Percentiles rank a stretch among this genome's conserved stretches.
These are phyloP conservation scores for Priceomyces haplophilus DNA, from an alignment of 805 yeast species.

Conservation along the genomic window DNA sequence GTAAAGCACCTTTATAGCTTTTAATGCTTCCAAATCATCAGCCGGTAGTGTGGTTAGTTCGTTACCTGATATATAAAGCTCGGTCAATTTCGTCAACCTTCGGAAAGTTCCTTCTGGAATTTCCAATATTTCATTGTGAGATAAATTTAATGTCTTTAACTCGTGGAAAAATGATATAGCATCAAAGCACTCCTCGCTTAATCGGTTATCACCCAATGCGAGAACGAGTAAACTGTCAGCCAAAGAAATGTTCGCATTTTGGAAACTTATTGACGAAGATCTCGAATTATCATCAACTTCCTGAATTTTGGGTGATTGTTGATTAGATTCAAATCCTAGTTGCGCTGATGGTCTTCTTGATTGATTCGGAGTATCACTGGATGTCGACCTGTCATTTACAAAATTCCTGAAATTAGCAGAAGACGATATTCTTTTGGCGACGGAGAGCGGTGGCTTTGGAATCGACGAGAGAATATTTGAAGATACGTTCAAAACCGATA, in stretches of 20 bases:
- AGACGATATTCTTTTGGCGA: constrained; percentile 32
- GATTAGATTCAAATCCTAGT: not conserved
- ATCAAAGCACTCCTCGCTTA: constrained; percentile 74
- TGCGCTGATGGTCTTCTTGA: constrained; percentile 9
- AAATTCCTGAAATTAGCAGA: constrained; percentile 21
- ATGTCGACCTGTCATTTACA: not conserved
- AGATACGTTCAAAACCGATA: constrained; percentile 63
- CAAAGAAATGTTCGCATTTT: constrained; percentile 21
- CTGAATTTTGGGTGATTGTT: not conserved
- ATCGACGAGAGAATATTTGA: constrained; percentile 65
- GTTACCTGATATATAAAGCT: constrained; percentile 81
- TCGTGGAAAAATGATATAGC: constrained; percentile 56
- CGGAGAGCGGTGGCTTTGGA: constrained; percentile 48
- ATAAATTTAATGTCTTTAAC: constrained; percentile 63
- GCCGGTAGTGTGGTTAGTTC: constrained; percentile 74
- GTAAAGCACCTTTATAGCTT: constrained; percentile 56
- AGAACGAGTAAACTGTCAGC: constrained; percentile 55
- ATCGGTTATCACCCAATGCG: constrained; percentile 77
- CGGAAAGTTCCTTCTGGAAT: constrained; percentile 71
- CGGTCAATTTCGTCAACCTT: constrained; percentile 54
- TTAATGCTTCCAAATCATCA: constrained; percentile 72
- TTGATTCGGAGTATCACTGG: constrained; percentile 1
- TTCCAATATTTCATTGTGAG: constrained; percentile 82
- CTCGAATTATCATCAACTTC: constrained; percentile 6
- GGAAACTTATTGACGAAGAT: constrained; percentile 7